phyloP scores from a whole-genome alignment of 257 asterid genomes.

The Jacaranda copaia region DNA sequence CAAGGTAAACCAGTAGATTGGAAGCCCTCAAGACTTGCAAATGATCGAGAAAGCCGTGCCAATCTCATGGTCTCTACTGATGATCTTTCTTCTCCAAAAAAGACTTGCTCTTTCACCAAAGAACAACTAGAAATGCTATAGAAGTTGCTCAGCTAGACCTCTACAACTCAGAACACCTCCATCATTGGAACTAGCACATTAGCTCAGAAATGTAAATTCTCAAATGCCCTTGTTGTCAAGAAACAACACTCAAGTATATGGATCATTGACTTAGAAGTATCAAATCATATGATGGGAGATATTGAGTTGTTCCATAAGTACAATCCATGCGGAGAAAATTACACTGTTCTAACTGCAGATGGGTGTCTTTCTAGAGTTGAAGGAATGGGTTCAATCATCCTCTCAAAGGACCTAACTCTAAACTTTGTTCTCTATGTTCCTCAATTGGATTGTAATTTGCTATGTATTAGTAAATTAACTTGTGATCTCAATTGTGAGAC shows the following conservation, averaged over 20 bases:
- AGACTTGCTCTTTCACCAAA: not conserved
- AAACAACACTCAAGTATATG: not conserved
- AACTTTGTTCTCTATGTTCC: not conserved
- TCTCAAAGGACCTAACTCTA: not conserved
- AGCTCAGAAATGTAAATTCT: not conserved
- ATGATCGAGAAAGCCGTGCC: not conserved
- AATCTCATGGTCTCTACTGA: not conserved
- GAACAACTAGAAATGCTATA: not conserved
- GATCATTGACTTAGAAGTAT: not conserved
- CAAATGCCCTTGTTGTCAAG: not conserved
- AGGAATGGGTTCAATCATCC: not conserved
- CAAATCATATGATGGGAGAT: not conserved
- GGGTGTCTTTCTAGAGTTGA: not conserved
- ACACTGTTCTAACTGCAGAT: not conserved
- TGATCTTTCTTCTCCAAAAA: not conserved
- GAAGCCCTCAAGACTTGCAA: not conserved
- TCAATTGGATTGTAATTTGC: not conserved
- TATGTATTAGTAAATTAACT: not conserved
- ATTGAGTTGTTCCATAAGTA: not conserved
- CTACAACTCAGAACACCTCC: not conserved
- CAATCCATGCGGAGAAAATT: not conserved
- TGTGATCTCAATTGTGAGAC: not conserved
- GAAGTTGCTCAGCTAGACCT: not conserved
- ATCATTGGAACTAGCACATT: not conserved
- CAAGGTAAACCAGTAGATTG: not conserved